These are phyloP conservation scores for Ailanthus altissimus DNA, from an alignment of 345 rosid species.

Conservation along the genomic window DNA sequence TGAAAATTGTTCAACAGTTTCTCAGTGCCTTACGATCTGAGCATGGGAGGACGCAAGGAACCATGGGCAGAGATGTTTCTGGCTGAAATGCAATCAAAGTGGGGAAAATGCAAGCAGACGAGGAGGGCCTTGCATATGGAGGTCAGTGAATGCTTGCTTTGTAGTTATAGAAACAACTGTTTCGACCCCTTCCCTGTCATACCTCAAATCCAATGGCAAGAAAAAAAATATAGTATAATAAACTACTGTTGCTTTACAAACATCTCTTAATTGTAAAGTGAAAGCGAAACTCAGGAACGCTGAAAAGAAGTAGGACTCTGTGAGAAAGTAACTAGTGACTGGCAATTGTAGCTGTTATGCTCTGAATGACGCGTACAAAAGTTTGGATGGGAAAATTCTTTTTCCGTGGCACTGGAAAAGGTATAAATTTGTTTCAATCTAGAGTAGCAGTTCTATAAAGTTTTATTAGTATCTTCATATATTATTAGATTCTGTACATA, in stretches of 20 bases:
- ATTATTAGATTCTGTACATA: neutral
- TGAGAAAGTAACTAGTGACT: neutral
- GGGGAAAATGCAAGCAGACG: slow-evolving; percentile 63
- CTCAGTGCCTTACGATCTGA: slow-evolving; percentile 84
- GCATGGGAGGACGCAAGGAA: slow-evolving; percentile 81
- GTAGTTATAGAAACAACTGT: slow-evolving; percentile 22
- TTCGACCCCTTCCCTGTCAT: neutral
- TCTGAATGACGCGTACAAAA: too few species aligned
- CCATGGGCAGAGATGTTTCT: slow-evolving; percentile 73
- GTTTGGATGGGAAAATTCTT: neutral
- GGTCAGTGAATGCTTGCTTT: slow-evolving; percentile 78
- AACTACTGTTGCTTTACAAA: neutral
- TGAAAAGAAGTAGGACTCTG: neutral
- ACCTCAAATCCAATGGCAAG: neutral
- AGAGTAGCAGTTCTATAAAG: neutral
- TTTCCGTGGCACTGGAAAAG: neutral
- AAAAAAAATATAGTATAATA: neutral
- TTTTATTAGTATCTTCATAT: neutral
- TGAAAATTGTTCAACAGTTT: slow-evolving; percentile 47
- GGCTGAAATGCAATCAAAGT: slow-evolving; percentile 47
- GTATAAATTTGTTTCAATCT: neutral
- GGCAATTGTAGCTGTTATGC: neutral
- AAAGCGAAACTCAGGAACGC: neutral
- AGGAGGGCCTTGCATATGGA: slow-evolving; percentile 72
- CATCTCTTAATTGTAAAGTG: neutral